Percentiles rank a stretch among this genome's conserved stretches.
phyloP scores from a whole-genome alignment of 75 land plant genomes.

The Isoetes taiwanensis region DNA sequence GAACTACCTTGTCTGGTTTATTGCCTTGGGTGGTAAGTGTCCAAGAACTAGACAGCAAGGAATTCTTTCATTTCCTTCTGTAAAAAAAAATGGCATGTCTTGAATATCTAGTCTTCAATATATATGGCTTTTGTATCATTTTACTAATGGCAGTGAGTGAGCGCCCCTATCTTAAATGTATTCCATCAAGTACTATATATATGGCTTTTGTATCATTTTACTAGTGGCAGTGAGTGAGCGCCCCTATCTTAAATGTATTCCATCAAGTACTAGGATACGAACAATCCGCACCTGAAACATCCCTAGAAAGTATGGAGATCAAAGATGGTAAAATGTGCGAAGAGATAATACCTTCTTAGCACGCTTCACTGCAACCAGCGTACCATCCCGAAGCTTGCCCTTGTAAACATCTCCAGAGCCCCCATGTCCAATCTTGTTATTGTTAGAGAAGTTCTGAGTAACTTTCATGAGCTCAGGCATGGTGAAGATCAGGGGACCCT shows the following conservation, averaged over 20 bases:
- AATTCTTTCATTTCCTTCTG: too few species aligned
- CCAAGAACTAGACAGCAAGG: too few species aligned
- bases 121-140: too few species aligned
- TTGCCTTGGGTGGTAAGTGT: too few species aligned
- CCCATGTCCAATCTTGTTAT: conserved; percentile 59
- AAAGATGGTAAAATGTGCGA: background rate
- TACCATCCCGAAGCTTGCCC: conserved; percentile 50
- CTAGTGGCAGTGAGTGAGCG: background rate
- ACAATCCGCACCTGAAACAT: too few species aligned
- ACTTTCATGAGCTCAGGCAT: conserved; percentile 44
- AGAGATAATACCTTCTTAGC: conserved; percentile 44
- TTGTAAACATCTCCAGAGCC: conserved; percentile 62
- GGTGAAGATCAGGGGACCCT: conserved; percentile 39
- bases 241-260: background rate
- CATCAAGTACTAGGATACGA: too few species aligned
- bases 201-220: background rate
- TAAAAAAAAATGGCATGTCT: too few species aligned
- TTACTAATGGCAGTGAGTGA: too few species aligned
- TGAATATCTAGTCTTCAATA: too few species aligned
- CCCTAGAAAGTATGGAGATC: background rate
- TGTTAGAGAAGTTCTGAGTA: conserved; percentile 45
- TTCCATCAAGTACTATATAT: background rate
- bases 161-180: background rate
- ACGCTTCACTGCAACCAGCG: conserved; percentile 56
- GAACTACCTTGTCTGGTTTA: too few species aligned